phyloP scores from a whole-genome alignment of 331 rosid genomes.

The Ulmus americana region DNA sequence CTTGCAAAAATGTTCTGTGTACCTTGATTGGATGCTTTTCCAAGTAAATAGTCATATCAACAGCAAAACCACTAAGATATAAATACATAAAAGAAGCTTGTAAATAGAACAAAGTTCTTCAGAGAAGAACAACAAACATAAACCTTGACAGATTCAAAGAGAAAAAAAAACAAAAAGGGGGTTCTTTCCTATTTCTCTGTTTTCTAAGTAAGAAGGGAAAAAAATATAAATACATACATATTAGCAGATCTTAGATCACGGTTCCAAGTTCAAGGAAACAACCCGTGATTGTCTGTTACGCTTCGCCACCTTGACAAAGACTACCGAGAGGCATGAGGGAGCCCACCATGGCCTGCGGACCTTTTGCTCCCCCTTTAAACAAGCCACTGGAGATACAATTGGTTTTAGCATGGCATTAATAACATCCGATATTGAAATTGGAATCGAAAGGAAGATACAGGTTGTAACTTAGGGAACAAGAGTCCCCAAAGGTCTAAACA shows the following conservation, averaged over 20 bases:
- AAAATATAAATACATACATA: slow-evolving; percentile 46
- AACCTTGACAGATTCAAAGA: slow-evolving; percentile 28
- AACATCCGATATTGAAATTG: slow-evolving; percentile 15
- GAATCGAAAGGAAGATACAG: slow-evolving; percentile 1
- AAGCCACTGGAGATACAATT: slow-evolving; percentile 75
- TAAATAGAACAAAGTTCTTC: slow-evolving; percentile 50
- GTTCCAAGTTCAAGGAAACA: slow-evolving; percentile 98
- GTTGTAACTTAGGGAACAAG: background rate
- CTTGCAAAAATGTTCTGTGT: slow-evolving; percentile 2
- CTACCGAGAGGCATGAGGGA: slow-evolving; percentile 84
- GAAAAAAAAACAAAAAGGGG: background rate
- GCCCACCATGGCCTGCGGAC: slow-evolving; percentile 99
- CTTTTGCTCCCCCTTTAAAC: slow-evolving; percentile 98
- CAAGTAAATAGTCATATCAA: slow-evolving; percentile 8
- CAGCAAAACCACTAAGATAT: slow-evolving; percentile 25
- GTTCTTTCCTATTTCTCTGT: slow-evolving; percentile 60
- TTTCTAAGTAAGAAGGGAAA: slow-evolving; percentile 45
- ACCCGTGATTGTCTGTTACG: slow-evolving; percentile 95
- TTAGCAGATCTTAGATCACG: slow-evolving; percentile 46
- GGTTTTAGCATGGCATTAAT: slow-evolving; percentile 13
- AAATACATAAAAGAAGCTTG: slow-evolving; percentile 37
- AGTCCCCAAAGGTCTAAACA: background rate
- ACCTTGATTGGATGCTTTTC: slow-evolving; percentile 18
- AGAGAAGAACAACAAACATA: slow-evolving; percentile 44
- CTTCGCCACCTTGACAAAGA: slow-evolving; percentile 83